Evolutionary conservation across 208 protist genomes (phyloP), one percentile per base, ranked within the genome.

Genomic region (Leishmania braziliensis): DNA sequence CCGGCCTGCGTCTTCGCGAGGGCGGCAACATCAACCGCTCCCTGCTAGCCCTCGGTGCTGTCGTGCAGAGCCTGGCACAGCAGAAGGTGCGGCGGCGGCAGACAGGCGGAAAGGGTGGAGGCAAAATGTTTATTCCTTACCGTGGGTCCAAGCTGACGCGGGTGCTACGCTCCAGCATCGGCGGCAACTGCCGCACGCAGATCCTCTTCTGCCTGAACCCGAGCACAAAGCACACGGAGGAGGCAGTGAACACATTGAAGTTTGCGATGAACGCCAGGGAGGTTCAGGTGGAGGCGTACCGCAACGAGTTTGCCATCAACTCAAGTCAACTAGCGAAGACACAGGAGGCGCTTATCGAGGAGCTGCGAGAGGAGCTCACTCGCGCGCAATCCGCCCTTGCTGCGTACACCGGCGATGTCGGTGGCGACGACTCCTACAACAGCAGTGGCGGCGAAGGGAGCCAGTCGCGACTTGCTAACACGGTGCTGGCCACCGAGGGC

Each of bases 1-100:
- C 78, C 12, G 97, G 97, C 2, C 51, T 93, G 43, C 89, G 96
- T 4, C 84, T 99, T 51, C 86, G 89, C 9, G 98, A 99, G 82
- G 98, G 98, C 63, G 96, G 95, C 75, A 98, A 96, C 82, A 99
- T 99, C 81, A 99, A 99, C 78, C 86, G 92, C 46, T 99, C 98
- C 8, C 87, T 99, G 66, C 89, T 99, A 14, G 97, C 97, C 0
- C 92, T 99, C 51, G 95, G 95, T 73, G 94, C 93, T 33, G 97
- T 98, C 14, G 98, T 99, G 56, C 98, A 98, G 79, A 91, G 91
- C 23, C 86, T 99, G 16, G 91, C 75, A 2, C 81, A 91, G 58
- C 84, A 84, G 73, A 90, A 87, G 54, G 77, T 77, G 29, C 29
- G 73, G 29, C 48, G 51, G 29, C 82, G 65, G 0, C 82, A 86